Percentiles rank a stretch among this genome's conserved stretches.
Evolutionary conservation across 1,139 yeast species (phyloP).

Genomic region (Maudiozyma humilis): DNA sequence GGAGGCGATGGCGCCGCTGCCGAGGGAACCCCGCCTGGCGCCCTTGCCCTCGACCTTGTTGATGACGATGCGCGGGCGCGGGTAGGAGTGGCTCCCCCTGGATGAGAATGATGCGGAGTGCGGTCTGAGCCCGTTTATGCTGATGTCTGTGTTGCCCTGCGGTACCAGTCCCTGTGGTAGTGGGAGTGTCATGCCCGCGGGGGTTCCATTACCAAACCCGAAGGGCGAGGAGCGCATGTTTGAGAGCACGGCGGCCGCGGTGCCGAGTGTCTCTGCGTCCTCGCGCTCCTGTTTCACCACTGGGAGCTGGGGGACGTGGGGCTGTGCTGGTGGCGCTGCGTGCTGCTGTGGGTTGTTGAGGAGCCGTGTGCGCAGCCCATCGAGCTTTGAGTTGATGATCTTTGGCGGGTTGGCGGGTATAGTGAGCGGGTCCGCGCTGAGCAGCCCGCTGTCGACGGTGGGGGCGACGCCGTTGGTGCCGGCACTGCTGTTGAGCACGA

Average conservation of each 20-base stretch:
- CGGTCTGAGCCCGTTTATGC: slow-evolving; percentile 12
- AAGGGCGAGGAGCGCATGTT: slow-evolving; percentile 31
- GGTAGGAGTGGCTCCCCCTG: slow-evolving; percentile 11
- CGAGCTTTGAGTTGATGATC: slow-evolving; percentile 28
- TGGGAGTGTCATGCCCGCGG: background rate
- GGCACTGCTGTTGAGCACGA: background rate
- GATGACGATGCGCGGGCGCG: slow-evolving; percentile 18
- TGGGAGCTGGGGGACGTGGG: background rate
- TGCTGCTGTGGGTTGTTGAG: slow-evolving; percentile 17
- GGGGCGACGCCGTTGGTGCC: slow-evolving; percentile 1
- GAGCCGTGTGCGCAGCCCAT: slow-evolving; percentile 25
- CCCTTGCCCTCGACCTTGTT: slow-evolving; percentile 1
- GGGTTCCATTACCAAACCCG: slow-evolving; percentile 13
- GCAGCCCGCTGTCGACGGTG: background rate
- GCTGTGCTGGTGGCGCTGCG: background rate
- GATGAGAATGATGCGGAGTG: slow-evolving; percentile 21
- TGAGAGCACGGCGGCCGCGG: slow-evolving; percentile 30
- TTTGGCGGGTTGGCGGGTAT: slow-evolving; percentile 25
- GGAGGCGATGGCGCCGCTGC: too few species aligned
- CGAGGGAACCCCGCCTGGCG: background rate
- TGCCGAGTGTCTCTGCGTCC: slow-evolving; percentile 25
- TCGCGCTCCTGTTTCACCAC: slow-evolving; percentile 7
- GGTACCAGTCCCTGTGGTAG: background rate
- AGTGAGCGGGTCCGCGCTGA: slow-evolving; percentile 4
- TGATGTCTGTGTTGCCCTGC: background rate